phyloP scores from a whole-genome alignment of 208 protist species.

The Herpetomonas tarakana region DNA sequence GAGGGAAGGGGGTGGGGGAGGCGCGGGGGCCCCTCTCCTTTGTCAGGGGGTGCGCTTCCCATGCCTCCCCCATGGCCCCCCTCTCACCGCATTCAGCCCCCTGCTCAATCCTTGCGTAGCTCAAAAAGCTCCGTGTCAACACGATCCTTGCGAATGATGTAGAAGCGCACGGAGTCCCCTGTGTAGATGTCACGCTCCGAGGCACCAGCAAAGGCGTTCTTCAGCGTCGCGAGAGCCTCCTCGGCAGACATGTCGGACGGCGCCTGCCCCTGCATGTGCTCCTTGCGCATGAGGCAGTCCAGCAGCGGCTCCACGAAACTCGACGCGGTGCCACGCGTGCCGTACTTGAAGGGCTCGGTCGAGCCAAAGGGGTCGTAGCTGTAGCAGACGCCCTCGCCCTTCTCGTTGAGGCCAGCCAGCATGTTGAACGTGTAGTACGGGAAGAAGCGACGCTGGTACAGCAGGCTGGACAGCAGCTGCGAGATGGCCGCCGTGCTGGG shows the following conservation, averaged over 20 bases:
- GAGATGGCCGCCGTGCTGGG: constrained; percentile 93
- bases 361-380: constrained; percentile 98
- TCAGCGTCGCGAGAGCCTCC: constrained; percentile 90
- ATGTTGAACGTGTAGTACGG: constrained; percentile 99
- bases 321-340: constrained; percentile 90
- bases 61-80: neutral
- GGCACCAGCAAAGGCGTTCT: constrained; percentile 95
- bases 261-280: constrained; percentile 72
- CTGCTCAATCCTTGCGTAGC: constrained; percentile 65
- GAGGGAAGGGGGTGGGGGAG: neutral
- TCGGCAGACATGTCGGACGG: constrained; percentile 68
- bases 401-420: constrained; percentile 94
- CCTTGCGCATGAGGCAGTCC: constrained; percentile 94
- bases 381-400: constrained; percentile 96
- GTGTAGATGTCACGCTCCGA: constrained; percentile 98
- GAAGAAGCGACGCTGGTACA: constrained; percentile 99
- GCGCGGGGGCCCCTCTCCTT: neutral
- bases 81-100: neutral
- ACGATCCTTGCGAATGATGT: constrained; percentile 85
- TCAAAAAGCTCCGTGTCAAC: constrained; percentile 65
- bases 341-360: constrained; percentile 94
- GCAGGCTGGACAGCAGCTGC: constrained; percentile 96
- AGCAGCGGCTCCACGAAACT: constrained; percentile 97
- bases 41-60: neutral
- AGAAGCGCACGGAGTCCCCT: constrained; percentile 95